Conservation (phyloP, 2,329 filamentous ascomycete genomes). For the Colletotrichum falcatum region DNA sequence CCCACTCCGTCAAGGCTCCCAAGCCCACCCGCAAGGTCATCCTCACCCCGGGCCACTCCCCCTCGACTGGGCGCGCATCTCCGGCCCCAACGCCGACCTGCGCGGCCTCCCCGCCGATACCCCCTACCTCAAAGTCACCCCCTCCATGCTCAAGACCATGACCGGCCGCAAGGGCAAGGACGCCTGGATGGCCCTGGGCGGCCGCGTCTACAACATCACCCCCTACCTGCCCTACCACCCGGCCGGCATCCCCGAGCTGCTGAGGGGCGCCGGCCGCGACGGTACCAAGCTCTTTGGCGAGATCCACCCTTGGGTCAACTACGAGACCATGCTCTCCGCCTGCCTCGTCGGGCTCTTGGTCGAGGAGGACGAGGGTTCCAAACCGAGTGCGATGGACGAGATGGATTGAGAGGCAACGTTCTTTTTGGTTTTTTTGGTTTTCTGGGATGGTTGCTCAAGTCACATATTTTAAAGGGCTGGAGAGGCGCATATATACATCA, state of each 20-base stretch:
- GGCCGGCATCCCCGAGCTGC: slow-evolving; percentile 81
- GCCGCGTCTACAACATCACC: slow-evolving; percentile 93
- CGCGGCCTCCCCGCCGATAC: slow-evolving; percentile 68
- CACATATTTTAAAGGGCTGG: neutral
- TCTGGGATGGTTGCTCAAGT: neutral
- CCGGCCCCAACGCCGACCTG: slow-evolving; percentile 72
- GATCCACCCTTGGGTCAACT: slow-evolving; percentile 79
- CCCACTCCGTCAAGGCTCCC: slow-evolving; percentile 62
- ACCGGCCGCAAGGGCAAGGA: slow-evolving; percentile 87
- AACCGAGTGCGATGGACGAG: slow-evolving; percentile 64
- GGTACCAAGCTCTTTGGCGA: slow-evolving; percentile 74
- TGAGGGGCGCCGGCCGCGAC: slow-evolving; percentile 71
- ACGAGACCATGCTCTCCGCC: slow-evolving; percentile 74
- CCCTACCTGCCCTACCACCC: slow-evolving; percentile 93
- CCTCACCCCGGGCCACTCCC: slow-evolving; percentile 90
- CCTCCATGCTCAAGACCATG: slow-evolving; percentile 80
- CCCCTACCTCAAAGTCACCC: slow-evolving; percentile 80
- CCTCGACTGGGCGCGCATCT: slow-evolving; percentile 95
- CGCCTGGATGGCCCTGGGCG: slow-evolving; percentile 90
- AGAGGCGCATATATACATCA: neutral
- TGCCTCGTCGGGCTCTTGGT: slow-evolving; percentile 74
- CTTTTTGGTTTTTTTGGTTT: neutral
- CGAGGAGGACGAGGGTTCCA: slow-evolving; percentile 64
- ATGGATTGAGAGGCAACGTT: slow-evolving; percentile 66
- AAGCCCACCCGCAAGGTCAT: slow-evolving; percentile 78